Base-by-base conservation (phyloP, 2,329 filamentous ascomycete species). In the Cladosporium sp. region DNA sequence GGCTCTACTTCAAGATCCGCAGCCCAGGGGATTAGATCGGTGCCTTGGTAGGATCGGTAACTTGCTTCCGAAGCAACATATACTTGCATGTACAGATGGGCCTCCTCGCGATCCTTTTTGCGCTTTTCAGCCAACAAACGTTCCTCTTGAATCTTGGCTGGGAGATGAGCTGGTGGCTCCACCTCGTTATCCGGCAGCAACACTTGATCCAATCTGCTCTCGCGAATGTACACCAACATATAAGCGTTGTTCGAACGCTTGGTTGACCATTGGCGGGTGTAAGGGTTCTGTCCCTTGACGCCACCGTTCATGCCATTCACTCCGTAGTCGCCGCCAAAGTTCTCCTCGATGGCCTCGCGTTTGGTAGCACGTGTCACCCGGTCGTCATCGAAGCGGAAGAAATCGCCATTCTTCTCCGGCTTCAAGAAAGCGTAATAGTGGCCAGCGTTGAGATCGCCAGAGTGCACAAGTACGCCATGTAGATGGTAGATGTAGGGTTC, bases 401-500 rank as follows among this genome's bases (percentile, higher is more conserved):
- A 98, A 73, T 88, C 83, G 27, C 93, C 92, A 54, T 95, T 88
- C 70, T 95, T 94, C 52, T 84, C 82, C 0, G 94, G 93, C 66
- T 95, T 96, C 60, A 98, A 73, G 69, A 95, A 98, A 1, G 93
- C 93, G 65, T 98, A 98, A 71, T 98, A 98, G 69, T 98, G 93
- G 3, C 93, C 93, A 9, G 94, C 92, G 67, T 98, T 96, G 50
- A 97, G 78, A 64, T 97, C 93, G 54, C 93, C 93, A 59, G 89
- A 96, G 70, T 98, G 93, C 6, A 98, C 93, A 38, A 98, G 77
- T 18, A 98, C 93, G 53, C 93, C 90, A 62, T 98, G 92, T 16
- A 98, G 75, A 67, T 95, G 87, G 69, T 98, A 98, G 38, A 83
- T 78, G 82, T 91, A 97, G 1, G 91, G 76, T 65, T 97, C 90